Evolutionary conservation across 345 rosid species (phyloP).

Genomic region (Ricinus communis): DNA sequence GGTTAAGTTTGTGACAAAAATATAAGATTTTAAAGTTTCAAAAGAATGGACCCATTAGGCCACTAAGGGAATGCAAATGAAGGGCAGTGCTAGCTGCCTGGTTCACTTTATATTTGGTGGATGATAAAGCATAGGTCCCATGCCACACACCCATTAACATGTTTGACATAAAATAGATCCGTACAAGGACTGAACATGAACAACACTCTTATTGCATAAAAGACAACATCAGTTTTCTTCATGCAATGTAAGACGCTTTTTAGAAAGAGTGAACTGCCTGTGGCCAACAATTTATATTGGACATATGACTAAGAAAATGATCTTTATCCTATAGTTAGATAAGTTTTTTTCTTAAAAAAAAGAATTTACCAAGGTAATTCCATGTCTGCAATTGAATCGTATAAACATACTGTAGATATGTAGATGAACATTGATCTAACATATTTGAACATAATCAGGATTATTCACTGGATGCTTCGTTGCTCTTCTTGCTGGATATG

Average conservation of each 20-base stretch:
- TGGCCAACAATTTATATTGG: conserved; percentile 1
- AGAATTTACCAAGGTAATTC: background rate
- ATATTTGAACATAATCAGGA: conserved; percentile 48
- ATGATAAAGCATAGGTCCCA: conserved; percentile 46
- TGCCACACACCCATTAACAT: conserved; percentile 22
- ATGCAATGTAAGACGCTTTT: conserved; percentile 1
- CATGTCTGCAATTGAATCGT: background rate
- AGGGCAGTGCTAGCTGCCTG: conserved; percentile 18
- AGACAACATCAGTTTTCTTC: conserved; percentile 13
- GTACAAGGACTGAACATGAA: conserved; percentile 20
- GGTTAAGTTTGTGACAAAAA: conserved; percentile 26
- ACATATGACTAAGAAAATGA: conserved; percentile 2
- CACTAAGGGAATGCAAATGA: conserved; percentile 33
- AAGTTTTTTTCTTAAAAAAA: background rate
- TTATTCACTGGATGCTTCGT: conserved; percentile 89
- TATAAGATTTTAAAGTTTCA: conserved; percentile 23
- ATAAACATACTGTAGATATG: too few relatives aligned
- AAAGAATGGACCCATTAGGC: conserved; percentile 45
- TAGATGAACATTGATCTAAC: conserved; percentile 14
- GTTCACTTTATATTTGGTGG: conserved; percentile 47
- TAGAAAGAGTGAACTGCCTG: background rate
- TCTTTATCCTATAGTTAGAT: background rate
- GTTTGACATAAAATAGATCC: conserved; percentile 14
- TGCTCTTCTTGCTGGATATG: conserved; percentile 85
- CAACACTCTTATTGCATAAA: conserved; percentile 2